Percentiles rank a stretch among this genome's conserved stretches.
These are phyloP conservation scores for Discostella stelligera DNA, from an alignment of 352 stramenopile genomes.

Conservation along the genomic window DNA sequence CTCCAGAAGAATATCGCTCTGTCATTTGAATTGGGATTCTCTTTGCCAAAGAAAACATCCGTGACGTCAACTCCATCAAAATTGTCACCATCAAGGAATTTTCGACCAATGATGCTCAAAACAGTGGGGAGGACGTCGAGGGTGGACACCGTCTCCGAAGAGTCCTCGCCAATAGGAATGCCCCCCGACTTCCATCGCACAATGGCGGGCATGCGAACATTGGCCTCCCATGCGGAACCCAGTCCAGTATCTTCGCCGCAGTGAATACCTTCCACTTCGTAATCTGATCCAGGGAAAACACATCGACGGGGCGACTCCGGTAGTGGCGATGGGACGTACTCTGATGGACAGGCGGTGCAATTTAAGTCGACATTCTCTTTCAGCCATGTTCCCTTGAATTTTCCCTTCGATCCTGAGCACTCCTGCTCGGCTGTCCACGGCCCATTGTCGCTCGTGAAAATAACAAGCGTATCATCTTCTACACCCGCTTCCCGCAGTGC, in stretches of 20 bases:
- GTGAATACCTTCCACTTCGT: conserved; percentile 48
- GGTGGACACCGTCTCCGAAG: conserved; percentile 49
- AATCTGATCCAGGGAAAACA: conserved; percentile 20
- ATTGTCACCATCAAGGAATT: conserved; percentile 10
- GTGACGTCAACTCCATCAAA: conserved; percentile 58
- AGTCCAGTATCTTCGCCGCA: conserved; percentile 64
- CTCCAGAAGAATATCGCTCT: conserved; percentile 62
- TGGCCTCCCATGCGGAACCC: conserved; percentile 65
- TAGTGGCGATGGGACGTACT: conserved; percentile 47
- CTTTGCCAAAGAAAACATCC: conserved; percentile 23
- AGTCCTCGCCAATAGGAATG: conserved; percentile 22
- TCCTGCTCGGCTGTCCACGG: conserved; percentile 58
- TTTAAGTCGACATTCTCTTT: conserved; percentile 30
- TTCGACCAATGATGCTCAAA: conserved; percentile 41
- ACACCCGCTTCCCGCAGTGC: conserved; percentile 27
- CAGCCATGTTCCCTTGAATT: conserved; percentile 58
- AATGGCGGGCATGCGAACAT: conserved; percentile 63
- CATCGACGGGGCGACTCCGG: conserved; percentile 14
- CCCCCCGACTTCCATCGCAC: conserved; percentile 32
- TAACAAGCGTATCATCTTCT: conserved; percentile 57
- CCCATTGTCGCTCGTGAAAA: conserved; percentile 69
- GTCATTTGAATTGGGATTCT: conserved; percentile 5
- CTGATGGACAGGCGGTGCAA: conserved; percentile 60
- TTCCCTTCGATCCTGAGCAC: conserved; percentile 60
- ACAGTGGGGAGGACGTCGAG: conserved; percentile 67